Conservation (phyloP, 768 basidiomycete genomes). For the Vishniacozyma victoriae region DNA sequence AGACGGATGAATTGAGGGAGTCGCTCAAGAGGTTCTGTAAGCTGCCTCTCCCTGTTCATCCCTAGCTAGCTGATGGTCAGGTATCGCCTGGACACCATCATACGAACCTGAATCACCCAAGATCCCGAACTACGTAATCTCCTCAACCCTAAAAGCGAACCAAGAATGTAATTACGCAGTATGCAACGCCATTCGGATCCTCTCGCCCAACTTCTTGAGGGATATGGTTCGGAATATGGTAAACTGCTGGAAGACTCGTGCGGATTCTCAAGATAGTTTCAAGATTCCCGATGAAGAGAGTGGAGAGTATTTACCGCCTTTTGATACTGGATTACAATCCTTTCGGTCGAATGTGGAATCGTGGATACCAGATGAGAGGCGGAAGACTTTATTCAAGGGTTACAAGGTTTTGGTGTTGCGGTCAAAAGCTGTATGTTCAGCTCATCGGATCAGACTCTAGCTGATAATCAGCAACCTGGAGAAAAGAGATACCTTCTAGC, state of each 20-base stretch:
- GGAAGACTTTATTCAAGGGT: conserved; percentile 21
- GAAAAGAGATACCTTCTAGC: conserved; percentile 30
- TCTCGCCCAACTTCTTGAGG: conserved; percentile 20
- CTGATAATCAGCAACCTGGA: conserved; percentile 7
- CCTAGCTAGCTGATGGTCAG: conserved; percentile 2
- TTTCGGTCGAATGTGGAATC: conserved; percentile 3
- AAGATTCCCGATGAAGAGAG: conserved; percentile 14
- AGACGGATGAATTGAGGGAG: conserved; percentile 13
- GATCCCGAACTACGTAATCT: conserved; percentile 24
- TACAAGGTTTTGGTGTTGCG: conserved; percentile 34
- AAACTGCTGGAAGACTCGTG: conserved; percentile 29
- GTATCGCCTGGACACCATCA: conserved; percentile 20
- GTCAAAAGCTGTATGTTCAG: conserved; percentile 10
- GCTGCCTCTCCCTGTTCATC: conserved; percentile 1
- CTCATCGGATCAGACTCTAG: not conserved
- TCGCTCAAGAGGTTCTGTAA: conserved; percentile 22
- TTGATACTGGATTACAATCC: conserved; percentile 12
- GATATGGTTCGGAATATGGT: conserved; percentile 11
- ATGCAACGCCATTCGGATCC: conserved; percentile 28
- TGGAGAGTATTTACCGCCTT: conserved; percentile 14
- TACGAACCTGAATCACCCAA: conserved; percentile 18
- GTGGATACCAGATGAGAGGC: conserved; percentile 26
- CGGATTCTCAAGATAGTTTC: conserved; percentile 35
- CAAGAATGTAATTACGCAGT: conserved; percentile 33
- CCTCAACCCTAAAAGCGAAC: conserved; percentile 10